Conservation (phyloP, 306 rosid genomes). For the Glycyrrhiza uralensis region DNA sequence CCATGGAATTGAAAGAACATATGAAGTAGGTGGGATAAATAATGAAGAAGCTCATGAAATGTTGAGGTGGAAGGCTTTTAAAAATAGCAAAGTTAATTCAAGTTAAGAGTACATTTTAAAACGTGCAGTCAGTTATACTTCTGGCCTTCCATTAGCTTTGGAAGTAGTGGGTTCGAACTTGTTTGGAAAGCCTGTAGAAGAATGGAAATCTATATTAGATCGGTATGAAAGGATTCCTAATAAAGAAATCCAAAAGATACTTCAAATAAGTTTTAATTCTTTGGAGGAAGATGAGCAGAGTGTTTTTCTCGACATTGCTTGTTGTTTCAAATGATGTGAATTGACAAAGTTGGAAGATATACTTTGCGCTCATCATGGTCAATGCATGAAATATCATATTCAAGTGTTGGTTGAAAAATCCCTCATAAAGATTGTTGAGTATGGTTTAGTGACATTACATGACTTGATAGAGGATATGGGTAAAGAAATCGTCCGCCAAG, state of each 20-base stretch:
- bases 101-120: background rate
- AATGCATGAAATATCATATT: background rate
- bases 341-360: no score
- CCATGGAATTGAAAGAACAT: background rate
- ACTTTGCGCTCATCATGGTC: background rate
- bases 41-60: background rate
- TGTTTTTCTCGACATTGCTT: background rate
- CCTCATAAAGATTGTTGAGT: background rate
- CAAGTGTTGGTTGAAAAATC: background rate
- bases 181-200: background rate
- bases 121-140: background rate
- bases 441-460: background rate
- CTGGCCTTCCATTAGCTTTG: slow-evolving; percentile 4
- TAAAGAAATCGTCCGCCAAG: background rate
- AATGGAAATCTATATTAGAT: background rate
- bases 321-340: background rate
- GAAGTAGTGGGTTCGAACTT: slow-evolving; percentile 21
- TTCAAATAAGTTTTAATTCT: background rate
- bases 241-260: background rate
- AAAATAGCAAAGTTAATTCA: background rate
- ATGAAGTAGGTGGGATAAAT: background rate
- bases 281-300: background rate
- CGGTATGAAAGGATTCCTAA: background rate
- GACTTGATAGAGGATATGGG: background rate
- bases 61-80: background rate